A percentile compares a stretch with the other conserved stretches of the same genome.
phyloP scores from a whole-genome alignment of 768 basidiomycete genomes.

The Kwoniella botswanensis region DNA sequence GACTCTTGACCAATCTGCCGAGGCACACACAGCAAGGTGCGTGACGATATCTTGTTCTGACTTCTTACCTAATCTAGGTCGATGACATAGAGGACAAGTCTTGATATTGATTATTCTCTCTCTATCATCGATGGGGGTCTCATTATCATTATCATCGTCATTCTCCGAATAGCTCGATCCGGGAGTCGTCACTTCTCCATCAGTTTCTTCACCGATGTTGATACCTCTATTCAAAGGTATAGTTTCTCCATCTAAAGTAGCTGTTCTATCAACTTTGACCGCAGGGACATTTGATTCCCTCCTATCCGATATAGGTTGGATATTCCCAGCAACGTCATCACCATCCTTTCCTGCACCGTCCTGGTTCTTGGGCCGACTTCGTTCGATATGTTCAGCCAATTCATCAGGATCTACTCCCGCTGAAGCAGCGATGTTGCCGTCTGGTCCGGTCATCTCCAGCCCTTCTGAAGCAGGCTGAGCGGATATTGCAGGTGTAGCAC shows the following conservation, averaged over 20 bases:
- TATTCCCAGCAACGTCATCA: slow-evolving; percentile 34
- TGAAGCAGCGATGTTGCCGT: slow-evolving; percentile 65
- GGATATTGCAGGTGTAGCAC: slow-evolving; percentile 59
- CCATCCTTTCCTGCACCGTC: slow-evolving; percentile 25
- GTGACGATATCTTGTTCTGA: slow-evolving; percentile 94
- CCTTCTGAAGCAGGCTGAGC: slow-evolving; percentile 53
- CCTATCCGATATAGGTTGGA: slow-evolving; percentile 22
- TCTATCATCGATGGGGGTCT: slow-evolving; percentile 52
- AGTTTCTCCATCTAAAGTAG: slow-evolving; percentile 24
- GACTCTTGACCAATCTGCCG: slow-evolving; percentile 86
- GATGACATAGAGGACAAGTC: slow-evolving; percentile 91
- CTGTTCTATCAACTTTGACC: slow-evolving; percentile 37
- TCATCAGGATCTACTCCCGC: slow-evolving; percentile 62
- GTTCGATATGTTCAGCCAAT: slow-evolving; percentile 59
- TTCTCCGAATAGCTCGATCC: slow-evolving; percentile 19
- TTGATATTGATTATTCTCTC: slow-evolving; percentile 93
- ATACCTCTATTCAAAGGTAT: background rate
- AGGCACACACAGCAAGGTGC: slow-evolving; percentile 94
- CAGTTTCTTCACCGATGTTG: background rate
- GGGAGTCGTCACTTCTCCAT: slow-evolving; percentile 16
- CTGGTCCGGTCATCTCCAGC: slow-evolving; percentile 43
- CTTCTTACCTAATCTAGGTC: slow-evolving; percentile 79
- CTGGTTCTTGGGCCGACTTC: slow-evolving; percentile 33
- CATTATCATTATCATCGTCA: slow-evolving; percentile 15
- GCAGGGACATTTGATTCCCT: slow-evolving; percentile 27